Percentiles rank a stretch among this genome's conserved stretches.
Evolutionary conservation across 2,329 filamentous ascomycete species (phyloP).

Genomic region (Cryphonectria carpinicola): DNA sequence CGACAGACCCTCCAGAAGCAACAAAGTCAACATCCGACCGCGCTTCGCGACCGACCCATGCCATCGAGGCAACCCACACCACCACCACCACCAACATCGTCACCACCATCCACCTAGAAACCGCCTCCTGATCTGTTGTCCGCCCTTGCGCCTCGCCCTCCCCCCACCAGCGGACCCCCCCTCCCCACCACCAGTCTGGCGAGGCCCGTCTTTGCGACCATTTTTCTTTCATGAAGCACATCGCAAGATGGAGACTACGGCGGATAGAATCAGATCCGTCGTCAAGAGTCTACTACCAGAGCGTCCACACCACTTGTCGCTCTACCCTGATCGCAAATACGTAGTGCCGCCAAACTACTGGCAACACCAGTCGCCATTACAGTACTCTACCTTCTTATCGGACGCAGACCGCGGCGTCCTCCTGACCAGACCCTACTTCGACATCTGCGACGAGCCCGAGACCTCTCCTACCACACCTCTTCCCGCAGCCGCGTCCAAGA

Average conservation of each 20-base stretch:
- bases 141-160: neutral
- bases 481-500: slow-evolving; percentile 35
- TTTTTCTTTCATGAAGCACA: slow-evolving; percentile 30
- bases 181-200: slow-evolving; percentile 1
- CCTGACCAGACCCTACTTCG: slow-evolving; percentile 60
- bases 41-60: slow-evolving; percentile 19
- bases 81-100: neutral
- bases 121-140: neutral
- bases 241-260: slow-evolving; percentile 62
- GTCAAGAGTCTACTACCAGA: slow-evolving; percentile 56
- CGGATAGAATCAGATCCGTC: slow-evolving; percentile 58
- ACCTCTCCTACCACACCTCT: slow-evolving; percentile 30
- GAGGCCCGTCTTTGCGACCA: slow-evolving; percentile 23
- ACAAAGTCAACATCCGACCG: slow-evolving; percentile 15
- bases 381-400: slow-evolving; percentile 61
- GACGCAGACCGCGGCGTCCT: slow-evolving; percentile 62
- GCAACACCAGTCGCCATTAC: slow-evolving; percentile 50
- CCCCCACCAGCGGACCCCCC: neutral
- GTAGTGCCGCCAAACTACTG: slow-evolving; percentile 48
- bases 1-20: slow-evolving; percentile 1
- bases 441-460: slow-evolving; percentile 57
- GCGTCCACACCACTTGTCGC: slow-evolving; percentile 57
- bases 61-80: slow-evolving; percentile 1
- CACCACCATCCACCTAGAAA: neutral
- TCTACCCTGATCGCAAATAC: slow-evolving; percentile 53